A percentile compares a stretch with the other conserved stretches of the same genome.
phyloP scores from a whole-genome alignment of 371 early-diverging fungal species.

The Phascolomyces articulosus region DNA sequence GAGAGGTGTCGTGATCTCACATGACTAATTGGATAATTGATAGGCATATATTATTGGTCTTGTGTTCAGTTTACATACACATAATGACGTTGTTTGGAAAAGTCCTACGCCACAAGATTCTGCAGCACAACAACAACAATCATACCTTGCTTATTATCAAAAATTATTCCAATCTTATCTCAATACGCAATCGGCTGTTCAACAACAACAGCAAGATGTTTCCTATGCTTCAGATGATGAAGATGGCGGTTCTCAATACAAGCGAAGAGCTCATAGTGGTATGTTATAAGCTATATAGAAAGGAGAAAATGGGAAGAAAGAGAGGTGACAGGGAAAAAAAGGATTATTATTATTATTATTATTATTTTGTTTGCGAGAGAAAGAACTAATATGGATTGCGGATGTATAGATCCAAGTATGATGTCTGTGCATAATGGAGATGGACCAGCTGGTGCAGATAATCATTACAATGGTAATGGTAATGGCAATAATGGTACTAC shows the following conservation, averaged over 20 bases:
- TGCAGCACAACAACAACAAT: conserved; percentile 12
- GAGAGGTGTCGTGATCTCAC: too few relatives aligned
- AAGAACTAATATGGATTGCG: too few relatives aligned
- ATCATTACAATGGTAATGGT: background rate
- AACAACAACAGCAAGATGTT: background rate
- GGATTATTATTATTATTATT: too few relatives aligned
- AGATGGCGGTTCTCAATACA: background rate
- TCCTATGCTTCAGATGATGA: background rate
- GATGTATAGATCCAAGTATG: background rate
- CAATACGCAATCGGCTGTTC: conserved; percentile 28
- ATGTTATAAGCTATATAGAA: too few relatives aligned
- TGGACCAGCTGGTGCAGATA: background rate
- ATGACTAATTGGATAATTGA: background rate
- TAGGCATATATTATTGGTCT: conserved; percentile 88
- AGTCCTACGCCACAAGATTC: conserved; percentile 22
- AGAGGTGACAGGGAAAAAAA: too few relatives aligned
- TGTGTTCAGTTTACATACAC: conserved; percentile 92
- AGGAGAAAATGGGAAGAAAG: background rate
- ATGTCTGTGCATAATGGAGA: conserved; percentile 4
- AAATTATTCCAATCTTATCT: conserved; percentile 20
- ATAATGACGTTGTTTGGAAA: conserved; percentile 87
- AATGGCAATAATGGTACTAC: background rate
- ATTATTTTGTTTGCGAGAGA: too few relatives aligned
- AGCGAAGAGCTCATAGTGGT: background rate
- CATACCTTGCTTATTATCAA: conserved; percentile 18